phyloP scores from a whole-genome alignment of 2,329 filamentous ascomycete species.

The Lachnellula arida region DNA sequence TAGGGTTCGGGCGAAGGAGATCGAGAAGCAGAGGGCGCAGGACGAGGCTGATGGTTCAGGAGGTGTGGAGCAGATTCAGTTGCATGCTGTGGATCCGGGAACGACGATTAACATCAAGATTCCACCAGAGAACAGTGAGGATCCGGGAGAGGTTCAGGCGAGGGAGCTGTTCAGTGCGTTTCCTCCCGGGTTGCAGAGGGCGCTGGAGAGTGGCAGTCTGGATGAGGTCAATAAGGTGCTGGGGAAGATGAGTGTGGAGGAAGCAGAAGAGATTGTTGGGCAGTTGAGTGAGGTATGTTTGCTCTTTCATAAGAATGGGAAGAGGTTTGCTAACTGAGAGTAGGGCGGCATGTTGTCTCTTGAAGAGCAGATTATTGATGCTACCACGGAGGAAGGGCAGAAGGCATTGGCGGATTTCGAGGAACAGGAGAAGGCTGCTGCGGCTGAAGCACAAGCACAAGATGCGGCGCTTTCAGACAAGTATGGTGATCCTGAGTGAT shows the following conservation, averaged over 20 bases:
- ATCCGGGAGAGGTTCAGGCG: slow-evolving; percentile 58
- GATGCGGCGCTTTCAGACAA: slow-evolving; percentile 20
- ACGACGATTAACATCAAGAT: slow-evolving; percentile 88
- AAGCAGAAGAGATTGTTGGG: slow-evolving; percentile 80
- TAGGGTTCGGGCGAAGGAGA: slow-evolving; percentile 57
- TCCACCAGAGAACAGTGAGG: slow-evolving; percentile 63
- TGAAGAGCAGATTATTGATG: slow-evolving; percentile 91
- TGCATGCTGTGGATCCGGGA: slow-evolving; percentile 90
- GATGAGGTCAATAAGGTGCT: slow-evolving; percentile 86
- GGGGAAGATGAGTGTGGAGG: slow-evolving; percentile 81
- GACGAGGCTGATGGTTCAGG: slow-evolving; percentile 50
- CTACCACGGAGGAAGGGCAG: slow-evolving; percentile 82
- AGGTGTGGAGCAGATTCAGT: slow-evolving; percentile 91
- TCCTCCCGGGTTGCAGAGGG: slow-evolving; percentile 72
- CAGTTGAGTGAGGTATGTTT: slow-evolving; percentile 64
- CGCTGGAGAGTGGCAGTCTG: slow-evolving; percentile 81
- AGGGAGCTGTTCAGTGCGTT: slow-evolving; percentile 81
- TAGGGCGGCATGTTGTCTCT: slow-evolving; percentile 82
- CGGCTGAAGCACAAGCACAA: slow-evolving; percentile 9
- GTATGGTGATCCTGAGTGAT: slow-evolving; percentile 34
- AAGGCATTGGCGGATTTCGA: slow-evolving; percentile 73
- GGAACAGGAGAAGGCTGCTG: slow-evolving; percentile 41
- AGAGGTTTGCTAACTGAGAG: slow-evolving; percentile 2
- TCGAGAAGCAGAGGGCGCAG: slow-evolving; percentile 42
- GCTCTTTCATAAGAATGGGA: neutral